A percentile compares a stretch with the other conserved stretches of the same genome.
Evolutionary conservation across 805 yeast genomes (phyloP).

Genomic region (Torulaspora gathmanii): DNA sequence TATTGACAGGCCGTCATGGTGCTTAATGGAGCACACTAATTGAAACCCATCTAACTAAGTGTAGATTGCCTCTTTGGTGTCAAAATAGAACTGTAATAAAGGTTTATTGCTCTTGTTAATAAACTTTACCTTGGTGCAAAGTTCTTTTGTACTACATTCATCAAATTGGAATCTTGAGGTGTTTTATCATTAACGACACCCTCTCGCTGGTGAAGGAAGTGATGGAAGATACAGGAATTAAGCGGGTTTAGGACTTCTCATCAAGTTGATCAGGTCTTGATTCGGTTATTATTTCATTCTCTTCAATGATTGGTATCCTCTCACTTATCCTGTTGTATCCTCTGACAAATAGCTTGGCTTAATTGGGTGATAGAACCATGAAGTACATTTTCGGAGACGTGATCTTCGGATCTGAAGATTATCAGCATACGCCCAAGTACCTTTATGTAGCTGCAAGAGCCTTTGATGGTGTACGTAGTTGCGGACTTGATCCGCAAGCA

Average conservation of each 20-base stretch:
- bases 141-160: slow-evolving; percentile 54
- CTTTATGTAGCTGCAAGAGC: slow-evolving; percentile 63
- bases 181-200: slow-evolving; percentile 45
- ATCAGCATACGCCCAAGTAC: slow-evolving; percentile 75
- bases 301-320: slow-evolving; percentile 53
- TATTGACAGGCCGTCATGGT: slow-evolving; percentile 34
- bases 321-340: slow-evolving; percentile 48
- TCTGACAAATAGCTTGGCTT: slow-evolving; percentile 55
- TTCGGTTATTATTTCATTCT: slow-evolving; percentile 40
- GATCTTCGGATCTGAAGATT: slow-evolving; percentile 36
- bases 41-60: slow-evolving; percentile 79
- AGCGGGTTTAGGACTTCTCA: slow-evolving; percentile 27
- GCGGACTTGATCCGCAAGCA: slow-evolving; percentile 52
- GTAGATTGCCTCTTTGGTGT: slow-evolving; percentile 60
- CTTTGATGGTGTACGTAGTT: slow-evolving; percentile 75
- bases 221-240: slow-evolving; percentile 51
- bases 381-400: slow-evolving; percentile 45
- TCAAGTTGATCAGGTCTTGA: slow-evolving; percentile 6
- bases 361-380: slow-evolving; percentile 62
- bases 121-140: slow-evolving; percentile 54
- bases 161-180: slow-evolving; percentile 42
- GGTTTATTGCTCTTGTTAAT: slow-evolving; percentile 40
- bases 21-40: slow-evolving; percentile 38
- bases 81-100: slow-evolving; percentile 60
- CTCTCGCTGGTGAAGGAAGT: slow-evolving; percentile 47